These are phyloP conservation scores for Ustilago sp. DNA, from an alignment of 1,284 basidiomycete species.

Conservation along the genomic window DNA sequence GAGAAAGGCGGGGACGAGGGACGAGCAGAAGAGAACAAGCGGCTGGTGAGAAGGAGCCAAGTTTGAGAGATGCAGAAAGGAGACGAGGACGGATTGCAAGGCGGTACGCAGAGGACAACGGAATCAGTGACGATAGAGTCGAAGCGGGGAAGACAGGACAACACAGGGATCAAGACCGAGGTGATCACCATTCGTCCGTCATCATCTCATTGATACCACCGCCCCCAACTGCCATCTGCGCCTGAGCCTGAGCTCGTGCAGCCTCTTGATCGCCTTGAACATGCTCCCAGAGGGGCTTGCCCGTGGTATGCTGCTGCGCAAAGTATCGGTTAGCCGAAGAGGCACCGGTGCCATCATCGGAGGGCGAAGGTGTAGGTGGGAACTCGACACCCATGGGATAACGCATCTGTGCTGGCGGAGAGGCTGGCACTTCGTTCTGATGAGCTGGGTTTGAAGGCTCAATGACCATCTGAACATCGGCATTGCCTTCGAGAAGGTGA, in stretches of 20 bases:
- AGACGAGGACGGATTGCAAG: conserved; percentile 2
- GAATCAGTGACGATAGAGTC: background rate
- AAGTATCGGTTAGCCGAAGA: conserved; percentile 24
- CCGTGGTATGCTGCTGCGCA: conserved; percentile 22
- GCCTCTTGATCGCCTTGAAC: conserved; percentile 44
- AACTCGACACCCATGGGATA: conserved; percentile 47
- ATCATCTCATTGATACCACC: conserved; percentile 49
- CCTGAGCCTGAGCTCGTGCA: conserved; percentile 14
- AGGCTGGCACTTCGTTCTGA: conserved; percentile 39
- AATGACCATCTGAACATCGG: conserved; percentile 50
- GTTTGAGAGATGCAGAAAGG: background rate
- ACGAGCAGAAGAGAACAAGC: background rate
- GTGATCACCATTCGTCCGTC: conserved; percentile 48
- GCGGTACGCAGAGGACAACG: background rate
- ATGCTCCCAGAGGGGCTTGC: conserved; percentile 44
- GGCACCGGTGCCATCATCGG: conserved; percentile 38
- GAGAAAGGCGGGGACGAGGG: background rate
- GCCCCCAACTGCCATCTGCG: conserved; percentile 4
- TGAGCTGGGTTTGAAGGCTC: conserved; percentile 29
- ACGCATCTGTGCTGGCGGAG: conserved; percentile 38
- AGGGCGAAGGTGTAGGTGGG: conserved; percentile 46
- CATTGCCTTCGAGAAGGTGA: conserved; percentile 44
- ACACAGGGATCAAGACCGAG: background rate
- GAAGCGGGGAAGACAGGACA: background rate
- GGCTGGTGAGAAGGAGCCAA: background rate